Base-by-base conservation (phyloP, 2,329 filamentous ascomycete genomes). In the Aspergillus thermomutatus region DNA sequence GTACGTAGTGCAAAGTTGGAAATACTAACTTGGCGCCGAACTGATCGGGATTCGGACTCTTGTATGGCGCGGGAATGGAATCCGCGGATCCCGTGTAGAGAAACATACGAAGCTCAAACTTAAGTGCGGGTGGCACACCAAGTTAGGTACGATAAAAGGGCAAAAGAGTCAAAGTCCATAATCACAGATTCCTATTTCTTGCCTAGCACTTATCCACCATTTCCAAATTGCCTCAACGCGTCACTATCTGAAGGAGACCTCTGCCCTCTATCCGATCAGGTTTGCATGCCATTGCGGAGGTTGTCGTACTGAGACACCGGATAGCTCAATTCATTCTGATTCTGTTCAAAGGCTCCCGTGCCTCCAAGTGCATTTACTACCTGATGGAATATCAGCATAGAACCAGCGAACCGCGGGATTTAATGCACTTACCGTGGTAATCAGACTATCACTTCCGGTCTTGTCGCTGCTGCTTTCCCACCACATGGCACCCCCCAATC, bases 401-500 rank as follows among this genome's bases (percentile, higher is more conserved):
- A 54, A 37, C 14, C 9, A n/a, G 7, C 3, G 27, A n/a, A 9
- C 14, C 19, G 14, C 21, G 4, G 10, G 8, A 19, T 1, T 19
- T 1, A 1, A 50, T 3, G n/a, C 2, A 61, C 69, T 54, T 60
- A 76, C 74, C 43, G 82, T 86, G 6, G 73, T 77, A 54, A 92
- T 91, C 68, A 97, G 71, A 65, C 90, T 93, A 0, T 80, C 77
- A 10, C 72, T 73, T 0, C 85, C 86, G 2, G 74, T 69, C 69
- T 86, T 87, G 71, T 97, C 93, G 1, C 84, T 87, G 67, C 88
- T 93, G 66, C 86, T 90, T 77, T 97, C 92, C 90, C 90, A 95
- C 91, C 91, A 97, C 92, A 97, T 97, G n/a, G 83, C 91, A 19
- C 93, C 93, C 1, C 92, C 92, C 0, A 97, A 81, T 0, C 84